These are phyloP conservation scores for Setaria italica DNA, from an alignment of 202 grass and related monocot species.

Conservation along the genomic window DNA sequence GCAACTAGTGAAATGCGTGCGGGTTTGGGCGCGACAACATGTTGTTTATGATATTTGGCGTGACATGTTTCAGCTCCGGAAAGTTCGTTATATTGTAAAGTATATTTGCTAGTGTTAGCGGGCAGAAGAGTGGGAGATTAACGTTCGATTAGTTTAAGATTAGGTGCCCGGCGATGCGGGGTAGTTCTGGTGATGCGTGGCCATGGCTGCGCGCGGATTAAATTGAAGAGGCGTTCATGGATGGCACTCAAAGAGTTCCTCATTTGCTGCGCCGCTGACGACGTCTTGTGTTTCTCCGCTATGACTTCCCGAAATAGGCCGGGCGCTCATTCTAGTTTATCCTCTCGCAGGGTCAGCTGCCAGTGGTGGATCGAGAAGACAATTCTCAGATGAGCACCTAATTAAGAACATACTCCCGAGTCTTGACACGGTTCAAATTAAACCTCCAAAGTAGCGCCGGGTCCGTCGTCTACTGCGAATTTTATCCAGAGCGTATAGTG, in stretches of 20 bases:
- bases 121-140: conserved; percentile 7
- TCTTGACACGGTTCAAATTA: not conserved
- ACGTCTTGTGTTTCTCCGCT: not conserved
- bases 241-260: conserved; percentile 37
- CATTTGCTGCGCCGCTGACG: conserved; percentile 5
- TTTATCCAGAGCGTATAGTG: not conserved
- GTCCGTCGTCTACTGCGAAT: not conserved
- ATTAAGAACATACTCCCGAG: not conserved
- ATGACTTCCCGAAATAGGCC: not conserved
- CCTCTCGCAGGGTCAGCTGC: not conserved
- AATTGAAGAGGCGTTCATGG: conserved; percentile 1
- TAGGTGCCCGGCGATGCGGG: not conserved
- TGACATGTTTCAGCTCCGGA: not conserved
- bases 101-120: not conserved
- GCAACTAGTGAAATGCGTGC: not conserved
- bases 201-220: not conserved
- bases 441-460: not conserved
- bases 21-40: not conserved
- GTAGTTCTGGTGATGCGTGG: not conserved
- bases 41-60: not conserved
- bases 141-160: conserved; percentile 21
- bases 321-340: not conserved
- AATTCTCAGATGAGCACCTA: not conserved
- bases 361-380: not conserved
- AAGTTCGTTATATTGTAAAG: not conserved